Percentiles rank a stretch among this genome's conserved stretches.
These are phyloP conservation scores for Diplodia seriata DNA, from an alignment of 2,329 filamentous ascomycete genomes.

Conservation along the genomic window DNA sequence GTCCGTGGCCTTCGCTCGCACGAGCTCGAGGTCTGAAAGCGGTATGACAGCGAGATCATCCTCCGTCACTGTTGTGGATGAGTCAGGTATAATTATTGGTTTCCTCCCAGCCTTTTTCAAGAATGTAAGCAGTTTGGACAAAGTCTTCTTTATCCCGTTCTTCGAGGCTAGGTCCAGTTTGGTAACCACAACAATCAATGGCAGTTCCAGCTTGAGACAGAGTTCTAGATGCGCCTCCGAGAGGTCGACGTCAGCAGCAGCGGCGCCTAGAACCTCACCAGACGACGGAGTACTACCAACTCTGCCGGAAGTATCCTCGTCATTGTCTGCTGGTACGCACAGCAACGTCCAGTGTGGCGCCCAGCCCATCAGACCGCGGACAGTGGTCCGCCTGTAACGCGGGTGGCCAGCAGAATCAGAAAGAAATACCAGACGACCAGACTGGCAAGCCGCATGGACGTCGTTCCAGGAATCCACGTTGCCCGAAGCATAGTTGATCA, in stretches of 20 bases:
- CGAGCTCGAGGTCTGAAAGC: conserved; percentile 62
- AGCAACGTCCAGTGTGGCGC: conserved; percentile 91
- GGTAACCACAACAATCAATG: conserved; percentile 82
- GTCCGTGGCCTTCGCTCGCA: conserved; percentile 47
- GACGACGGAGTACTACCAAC: conserved; percentile 57
- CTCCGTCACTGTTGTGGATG: conserved; percentile 41
- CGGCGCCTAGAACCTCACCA: conserved; percentile 60
- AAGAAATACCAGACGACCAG: conserved; percentile 81
- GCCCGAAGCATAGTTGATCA: conserved; percentile 77
- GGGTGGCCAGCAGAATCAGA: conserved; percentile 93
- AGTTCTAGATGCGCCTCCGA: conserved; percentile 82
- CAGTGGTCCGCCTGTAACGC: conserved; percentile 84
- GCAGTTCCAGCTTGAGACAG: conserved; percentile 79
- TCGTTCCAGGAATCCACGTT: conserved; percentile 94
- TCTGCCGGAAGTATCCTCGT: conserved; percentile 56
- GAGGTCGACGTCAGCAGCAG: conserved; percentile 69
- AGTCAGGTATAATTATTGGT: conserved; percentile 69
- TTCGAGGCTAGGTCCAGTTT: conserved; percentile 89
- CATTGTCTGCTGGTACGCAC: conserved; percentile 82
- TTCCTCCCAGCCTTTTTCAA: conserved; percentile 77
- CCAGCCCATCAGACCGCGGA: conserved; percentile 93
- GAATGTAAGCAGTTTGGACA: conserved; percentile 75
- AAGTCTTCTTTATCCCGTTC: conserved; percentile 69
- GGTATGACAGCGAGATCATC: conserved; percentile 63
- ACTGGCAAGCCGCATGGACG: conserved; percentile 79